Conservation (phyloP, 2,329 filamentous ascomycete genomes). For the Beauveria brongniartii region DNA sequence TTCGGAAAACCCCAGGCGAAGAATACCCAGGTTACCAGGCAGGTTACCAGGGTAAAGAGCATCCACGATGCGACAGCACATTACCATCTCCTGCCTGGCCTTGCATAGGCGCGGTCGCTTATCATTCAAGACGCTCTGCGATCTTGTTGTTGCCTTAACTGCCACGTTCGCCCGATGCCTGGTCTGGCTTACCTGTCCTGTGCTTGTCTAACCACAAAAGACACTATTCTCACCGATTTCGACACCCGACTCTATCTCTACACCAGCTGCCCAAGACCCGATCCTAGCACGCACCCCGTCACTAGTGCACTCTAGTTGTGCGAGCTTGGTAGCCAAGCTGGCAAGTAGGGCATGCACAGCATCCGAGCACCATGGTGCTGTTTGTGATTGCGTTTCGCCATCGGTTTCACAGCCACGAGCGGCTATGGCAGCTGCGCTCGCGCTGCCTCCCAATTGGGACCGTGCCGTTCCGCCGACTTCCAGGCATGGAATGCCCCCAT, state of each 20-base stretch:
- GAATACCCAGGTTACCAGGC: no score
- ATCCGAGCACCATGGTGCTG: background rate
- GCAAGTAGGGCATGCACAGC: background rate
- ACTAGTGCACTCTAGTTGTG: background rate
- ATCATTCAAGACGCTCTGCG: background rate
- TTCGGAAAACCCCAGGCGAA: no score
- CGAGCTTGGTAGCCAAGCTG: background rate
- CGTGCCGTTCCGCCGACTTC: background rate
- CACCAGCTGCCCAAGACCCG: background rate
- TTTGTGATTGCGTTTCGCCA: background rate
- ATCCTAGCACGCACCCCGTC: background rate
- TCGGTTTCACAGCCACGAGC: constrained; percentile 11
- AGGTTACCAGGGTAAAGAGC: background rate
- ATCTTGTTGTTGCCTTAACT: background rate
- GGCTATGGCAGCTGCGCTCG: background rate
- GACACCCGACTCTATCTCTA: background rate
- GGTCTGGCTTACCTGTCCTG: background rate
- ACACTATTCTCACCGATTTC: constrained; percentile 5
- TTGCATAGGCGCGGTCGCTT: constrained; percentile 3
- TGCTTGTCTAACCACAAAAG: background rate
- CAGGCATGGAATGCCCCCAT: background rate
- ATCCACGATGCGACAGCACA: background rate
- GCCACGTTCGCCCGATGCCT: background rate
- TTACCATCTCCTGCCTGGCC: background rate
- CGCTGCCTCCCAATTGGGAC: constrained; percentile 2